A percentile compares a stretch with the other conserved stretches of the same genome.
Conservation (phyloP, 129 eudicot species). For the Ambrosia artemisiifolia region DNA sequence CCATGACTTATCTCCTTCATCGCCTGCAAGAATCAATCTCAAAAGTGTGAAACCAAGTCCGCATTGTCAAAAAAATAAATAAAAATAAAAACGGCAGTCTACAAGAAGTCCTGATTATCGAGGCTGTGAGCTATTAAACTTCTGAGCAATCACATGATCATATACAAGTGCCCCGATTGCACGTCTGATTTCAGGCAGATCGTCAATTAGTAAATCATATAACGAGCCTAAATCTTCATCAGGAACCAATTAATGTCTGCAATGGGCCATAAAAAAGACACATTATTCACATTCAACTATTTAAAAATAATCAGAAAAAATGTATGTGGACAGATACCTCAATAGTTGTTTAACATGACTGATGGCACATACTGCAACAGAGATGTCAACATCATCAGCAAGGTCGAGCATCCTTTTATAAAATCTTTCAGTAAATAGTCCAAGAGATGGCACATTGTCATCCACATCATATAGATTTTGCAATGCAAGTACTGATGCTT, state of each 20-base stretch:
- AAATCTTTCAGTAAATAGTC: conserved; percentile 83
- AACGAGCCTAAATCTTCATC: conserved; percentile 93
- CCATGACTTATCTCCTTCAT: conserved; percentile 61
- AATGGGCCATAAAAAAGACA: conserved; percentile 21
- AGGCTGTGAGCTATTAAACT: conserved; percentile 62
- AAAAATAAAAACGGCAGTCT: no score
- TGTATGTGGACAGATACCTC: conserved; percentile 40
- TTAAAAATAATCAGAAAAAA: background rate
- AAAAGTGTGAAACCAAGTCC: conserved; percentile 14
- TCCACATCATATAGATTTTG: conserved; percentile 92
- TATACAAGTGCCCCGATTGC: conserved; percentile 97
- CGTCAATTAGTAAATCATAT: conserved; percentile 84
- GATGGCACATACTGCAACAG: conserved; percentile 94
- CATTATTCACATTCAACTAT: background rate
- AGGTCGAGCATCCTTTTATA: conserved; percentile 90
- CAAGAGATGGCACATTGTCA: conserved; percentile 94
- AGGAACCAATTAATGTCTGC: conserved; percentile 87
- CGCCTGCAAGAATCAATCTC: conserved; percentile 46
- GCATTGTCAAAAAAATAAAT: background rate
- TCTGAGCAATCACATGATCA: conserved; percentile 94
- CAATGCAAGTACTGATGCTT: conserved; percentile 85
- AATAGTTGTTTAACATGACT: conserved; percentile 90
- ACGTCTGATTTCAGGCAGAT: conserved; percentile 89
- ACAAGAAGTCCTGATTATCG: conserved; percentile 58
- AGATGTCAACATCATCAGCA: conserved; percentile 87